phyloP scores from a whole-genome alignment of 1,284 basidiomycete species.

The Grifola frondosa region DNA sequence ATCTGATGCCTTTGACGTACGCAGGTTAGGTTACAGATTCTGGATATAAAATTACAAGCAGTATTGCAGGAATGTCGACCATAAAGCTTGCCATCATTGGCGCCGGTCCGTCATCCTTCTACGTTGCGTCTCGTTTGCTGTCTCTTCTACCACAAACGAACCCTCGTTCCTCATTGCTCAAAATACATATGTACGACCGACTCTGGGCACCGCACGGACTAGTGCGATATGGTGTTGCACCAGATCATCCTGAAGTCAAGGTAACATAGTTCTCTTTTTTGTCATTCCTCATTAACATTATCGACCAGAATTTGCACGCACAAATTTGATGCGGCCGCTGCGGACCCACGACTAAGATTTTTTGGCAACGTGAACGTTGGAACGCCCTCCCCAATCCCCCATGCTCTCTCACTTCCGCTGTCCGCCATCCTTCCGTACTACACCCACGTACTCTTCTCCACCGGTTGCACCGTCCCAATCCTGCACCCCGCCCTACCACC shows the following conservation, averaged over 20 bases:
- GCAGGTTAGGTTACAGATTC: too few relatives aligned
- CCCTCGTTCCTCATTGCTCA: constrained; percentile 41
- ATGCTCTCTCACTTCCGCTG: constrained; percentile 58
- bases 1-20: too few relatives aligned
- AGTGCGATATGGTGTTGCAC: constrained; percentile 95
- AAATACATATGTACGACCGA: constrained; percentile 90
- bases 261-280: constrained; percentile 50
- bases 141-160: constrained; percentile 52
- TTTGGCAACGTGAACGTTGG: constrained; percentile 91
- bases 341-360: constrained; percentile 79
- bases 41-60: too few relatives aligned
- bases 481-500: constrained; percentile 54
- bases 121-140: constrained; percentile 83
- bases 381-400: constrained; percentile 39
- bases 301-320: constrained; percentile 87
- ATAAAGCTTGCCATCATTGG: constrained; percentile 82
- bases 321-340: constrained; percentile 83
- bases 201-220: constrained; percentile 95
- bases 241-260: constrained; percentile 99
- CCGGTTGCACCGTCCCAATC: constrained; percentile 71
- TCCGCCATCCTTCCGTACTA: constrained; percentile 63
- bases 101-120: constrained; percentile 93
- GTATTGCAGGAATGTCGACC: constrained; percentile 32
- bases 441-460: constrained; percentile 80
- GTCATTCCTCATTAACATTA: constrained; percentile 1